Evolutionary conservation across 2,329 filamentous ascomycete species (phyloP), one percentile per base, ranked within the genome.

Genomic region (Monilinia fructicola): DNA sequence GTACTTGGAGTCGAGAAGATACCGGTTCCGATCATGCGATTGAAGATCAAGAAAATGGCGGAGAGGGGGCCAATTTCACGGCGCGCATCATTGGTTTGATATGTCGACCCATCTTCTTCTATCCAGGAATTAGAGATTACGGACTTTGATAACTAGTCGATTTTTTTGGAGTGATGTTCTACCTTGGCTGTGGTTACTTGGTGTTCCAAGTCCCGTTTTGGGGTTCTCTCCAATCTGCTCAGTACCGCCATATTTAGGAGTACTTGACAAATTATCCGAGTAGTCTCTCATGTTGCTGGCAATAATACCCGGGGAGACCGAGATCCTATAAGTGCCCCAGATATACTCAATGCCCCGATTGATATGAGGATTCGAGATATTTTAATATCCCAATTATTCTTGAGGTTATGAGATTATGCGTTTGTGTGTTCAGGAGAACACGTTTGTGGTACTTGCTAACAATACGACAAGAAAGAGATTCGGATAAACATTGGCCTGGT

Each of bases 21-120:
- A 69, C 87, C 87, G 14, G 85, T 88, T 53, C 87, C 87, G 66
- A 90, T 85, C 78, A 89, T 85, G 67, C 86, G 84, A 78, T 88
- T 88, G 76, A 88, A 84, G 74, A 88, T 86, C 4, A 87, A 79
- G 76, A 87, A 85, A 26, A 81, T 77, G 26, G 86, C 85, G 6
- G 82, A 84, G 56, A 80, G 76, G 58, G 86, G 73, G 56, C 85
- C 85, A 67, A 87, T 85, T 72, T 85, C 81, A 50, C 84, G 80
- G 79, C 82, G 56, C 12, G 40, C 18, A 35, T 67, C 65, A 46
- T 64, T 67, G 11, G 65, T 67, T 59, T 28, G 65, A 54, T 65
- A 65, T 16, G 54, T 21, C 14, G 64, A 46, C 44, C 16, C 64
- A 18, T 46, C 64, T 5, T 61, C 64, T 61, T 50, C 38, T 48